A percentile compares a stretch with the other conserved stretches of the same genome.
Conservation (phyloP, 352 stramenopile species). For the Phytopythium boreale region DNA sequence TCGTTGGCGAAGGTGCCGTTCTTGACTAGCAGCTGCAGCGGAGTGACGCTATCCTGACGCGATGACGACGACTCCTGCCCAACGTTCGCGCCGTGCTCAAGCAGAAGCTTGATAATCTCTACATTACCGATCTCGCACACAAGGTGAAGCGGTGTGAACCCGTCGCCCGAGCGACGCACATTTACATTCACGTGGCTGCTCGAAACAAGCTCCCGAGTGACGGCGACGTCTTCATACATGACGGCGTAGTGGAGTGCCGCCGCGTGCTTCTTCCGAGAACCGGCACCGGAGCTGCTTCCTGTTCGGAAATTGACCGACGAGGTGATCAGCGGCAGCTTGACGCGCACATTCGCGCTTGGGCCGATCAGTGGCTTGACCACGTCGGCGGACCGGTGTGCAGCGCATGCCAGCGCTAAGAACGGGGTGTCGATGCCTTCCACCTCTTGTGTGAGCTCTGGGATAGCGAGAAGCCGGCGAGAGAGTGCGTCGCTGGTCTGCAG, state of each 20-base stretch:
- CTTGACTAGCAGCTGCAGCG: slow-evolving; percentile 50
- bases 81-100: slow-evolving; percentile 49
- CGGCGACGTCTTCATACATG: slow-evolving; percentile 47
- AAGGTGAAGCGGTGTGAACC: slow-evolving; percentile 66
- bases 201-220: slow-evolving; percentile 33
- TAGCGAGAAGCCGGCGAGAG: slow-evolving; percentile 26
- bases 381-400: slow-evolving; percentile 32
- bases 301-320: not conserved
- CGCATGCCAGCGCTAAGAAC: slow-evolving; percentile 52
- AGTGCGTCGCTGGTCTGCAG: slow-evolving; percentile 46
- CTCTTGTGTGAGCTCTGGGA: slow-evolving; percentile 26
- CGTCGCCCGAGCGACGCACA: slow-evolving; percentile 52
- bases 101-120: slow-evolving; percentile 40
- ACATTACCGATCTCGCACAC: slow-evolving; percentile 55
- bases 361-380: slow-evolving; percentile 45
- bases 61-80: slow-evolving; percentile 44
- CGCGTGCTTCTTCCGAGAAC: slow-evolving; percentile 35
- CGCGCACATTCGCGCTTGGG: slow-evolving; percentile 53
- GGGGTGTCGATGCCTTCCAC: slow-evolving; percentile 56
- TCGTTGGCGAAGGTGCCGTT: slow-evolving; percentile 45
- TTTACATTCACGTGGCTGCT: slow-evolving; percentile 45
- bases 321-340: slow-evolving; percentile 45
- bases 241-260: slow-evolving; percentile 64
- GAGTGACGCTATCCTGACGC: slow-evolving; percentile 26
- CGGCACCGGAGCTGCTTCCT: not conserved